Evolutionary conservation across 306 rosid genomes (phyloP).

Genomic region (Astragalus glycyphyllos): DNA sequence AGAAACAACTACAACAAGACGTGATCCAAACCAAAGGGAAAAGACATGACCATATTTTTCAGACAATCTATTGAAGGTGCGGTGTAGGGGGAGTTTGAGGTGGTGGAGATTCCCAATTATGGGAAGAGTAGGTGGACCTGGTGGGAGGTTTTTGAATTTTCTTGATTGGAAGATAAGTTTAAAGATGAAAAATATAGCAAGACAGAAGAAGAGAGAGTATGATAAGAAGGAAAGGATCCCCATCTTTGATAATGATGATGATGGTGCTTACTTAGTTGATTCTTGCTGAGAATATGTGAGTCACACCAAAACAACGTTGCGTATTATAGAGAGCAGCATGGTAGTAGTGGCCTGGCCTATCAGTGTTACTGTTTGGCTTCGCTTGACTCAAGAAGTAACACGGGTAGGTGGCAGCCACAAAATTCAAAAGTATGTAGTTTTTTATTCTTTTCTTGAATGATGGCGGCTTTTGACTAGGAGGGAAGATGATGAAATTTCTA

Average conservation of each 20-base stretch:
- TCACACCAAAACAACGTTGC: no score
- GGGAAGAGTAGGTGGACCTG: constrained; percentile 55
- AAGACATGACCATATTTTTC: constrained; percentile 45
- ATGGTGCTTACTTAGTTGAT: background rate
- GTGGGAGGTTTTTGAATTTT: constrained; percentile 50
- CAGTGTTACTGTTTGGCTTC: no score
- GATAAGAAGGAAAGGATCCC: background rate
- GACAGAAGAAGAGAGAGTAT: constrained; percentile 13
- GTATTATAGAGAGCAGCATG: no score
- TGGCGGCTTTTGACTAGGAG: no score
- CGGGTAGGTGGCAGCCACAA: no score
- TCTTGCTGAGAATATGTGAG: background rate
- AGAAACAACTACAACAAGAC: constrained; percentile 48
- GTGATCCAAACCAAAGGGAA: constrained; percentile 39
- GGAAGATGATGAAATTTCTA: no score
- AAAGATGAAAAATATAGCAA: background rate
- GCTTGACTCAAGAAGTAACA: no score
- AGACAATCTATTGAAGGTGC: constrained; percentile 41
- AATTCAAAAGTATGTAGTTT: no score
- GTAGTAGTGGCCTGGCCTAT: no score
- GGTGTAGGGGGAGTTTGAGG: constrained; percentile 48
- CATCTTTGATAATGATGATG: background rate
- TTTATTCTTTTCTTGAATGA: no score
- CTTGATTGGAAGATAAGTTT: background rate
- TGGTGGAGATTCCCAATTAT: constrained; percentile 64